Evolutionary conservation across 2,329 filamentous ascomycete species (phyloP), one percentile per base, ranked within the genome.

Genomic region (Penicillium palitans): DNA sequence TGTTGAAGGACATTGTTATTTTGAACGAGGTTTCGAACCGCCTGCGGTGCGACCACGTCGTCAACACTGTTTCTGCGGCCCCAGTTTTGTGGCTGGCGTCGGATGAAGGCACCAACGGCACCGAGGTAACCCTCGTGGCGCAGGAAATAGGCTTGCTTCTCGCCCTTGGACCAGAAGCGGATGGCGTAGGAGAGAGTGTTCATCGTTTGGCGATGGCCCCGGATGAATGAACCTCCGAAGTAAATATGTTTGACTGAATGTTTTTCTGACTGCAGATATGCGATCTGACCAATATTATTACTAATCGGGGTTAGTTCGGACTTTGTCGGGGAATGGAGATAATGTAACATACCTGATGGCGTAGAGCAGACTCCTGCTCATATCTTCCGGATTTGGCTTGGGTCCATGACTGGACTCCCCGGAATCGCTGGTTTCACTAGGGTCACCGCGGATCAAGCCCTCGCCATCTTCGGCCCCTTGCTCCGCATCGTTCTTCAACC

Each of bases 221-320:
- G 88, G 72, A 99, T 98, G 73, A 98, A 99, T 7, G 90, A 95
- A 25, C 95, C 95, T 24, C 95, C 95, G 76, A 99, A 99, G 79
- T 99, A 99, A 61, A 99, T 98, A 70, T 93, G 87, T 62, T 90
- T 89, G 27, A 98, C 81, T 46, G 89, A 85, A 78, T 99, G 93
- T 71, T 96, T 95, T 74, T 97, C 93, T 6, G 91, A 95, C 73
- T 98, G 95, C n/a, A 99, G 82, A 74, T 95, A 97, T 44, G 95
- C 92, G 68, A 99, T 96, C 79, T 99, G 95, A 17, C 95, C 95
- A 63, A 98, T 97, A 77, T 98, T 98, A 80, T 98, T 98, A 74
- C 90, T 93, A 33, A 31, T 6, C 31, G 3, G 49, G 6, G 62
- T 78, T 61, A 76, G 73, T 46, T 15, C 15, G 19, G 19, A 51